Percentiles rank a stretch among this genome's conserved stretches.
phyloP scores from a whole-genome alignment of 768 basidiomycete genomes.

The Russula brevipes region DNA sequence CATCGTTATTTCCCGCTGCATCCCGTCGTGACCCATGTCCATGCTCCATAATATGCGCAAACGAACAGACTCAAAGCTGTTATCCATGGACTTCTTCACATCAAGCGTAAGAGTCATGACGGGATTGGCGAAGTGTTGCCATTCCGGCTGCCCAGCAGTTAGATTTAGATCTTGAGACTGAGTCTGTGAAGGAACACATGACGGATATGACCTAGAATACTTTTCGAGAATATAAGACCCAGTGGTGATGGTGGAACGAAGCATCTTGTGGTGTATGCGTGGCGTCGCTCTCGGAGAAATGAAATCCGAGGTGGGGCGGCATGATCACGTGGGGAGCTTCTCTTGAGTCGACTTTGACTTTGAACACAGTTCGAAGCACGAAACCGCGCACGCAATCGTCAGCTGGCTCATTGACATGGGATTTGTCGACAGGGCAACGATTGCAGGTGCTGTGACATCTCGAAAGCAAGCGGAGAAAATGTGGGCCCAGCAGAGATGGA shows the following conservation, averaged over 20 bases:
- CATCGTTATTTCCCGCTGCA: slow-evolving; percentile 56
- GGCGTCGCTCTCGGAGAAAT: background rate
- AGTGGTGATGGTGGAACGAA: slow-evolving; percentile 55
- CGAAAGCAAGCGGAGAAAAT: background rate
- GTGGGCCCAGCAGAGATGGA: slow-evolving; percentile 3
- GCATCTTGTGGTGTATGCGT: slow-evolving; percentile 25
- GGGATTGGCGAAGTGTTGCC: slow-evolving; percentile 78
- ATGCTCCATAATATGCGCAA: slow-evolving; percentile 63
- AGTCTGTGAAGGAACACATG: slow-evolving; percentile 4
- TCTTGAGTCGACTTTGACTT: too few species aligned
- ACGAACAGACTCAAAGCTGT: slow-evolving; percentile 56
- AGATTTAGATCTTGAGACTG: slow-evolving; percentile 20
- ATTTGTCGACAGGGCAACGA: background rate
- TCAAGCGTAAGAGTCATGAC: slow-evolving; percentile 59
- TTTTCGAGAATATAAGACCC: slow-evolving; percentile 53
- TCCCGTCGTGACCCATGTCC: slow-evolving; percentile 35
- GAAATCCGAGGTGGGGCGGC: too few species aligned
- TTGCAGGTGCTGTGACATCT: background rate
- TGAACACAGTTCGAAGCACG: too few species aligned
- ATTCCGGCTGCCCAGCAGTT: slow-evolving; percentile 42
- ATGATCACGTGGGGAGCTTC: too few species aligned
- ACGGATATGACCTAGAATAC: slow-evolving; percentile 63
- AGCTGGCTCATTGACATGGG: background rate
- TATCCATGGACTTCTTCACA: slow-evolving; percentile 41
- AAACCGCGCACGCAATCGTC: background rate